phyloP scores from a whole-genome alignment of 768 basidiomycete genomes.

The Russula virescens region DNA sequence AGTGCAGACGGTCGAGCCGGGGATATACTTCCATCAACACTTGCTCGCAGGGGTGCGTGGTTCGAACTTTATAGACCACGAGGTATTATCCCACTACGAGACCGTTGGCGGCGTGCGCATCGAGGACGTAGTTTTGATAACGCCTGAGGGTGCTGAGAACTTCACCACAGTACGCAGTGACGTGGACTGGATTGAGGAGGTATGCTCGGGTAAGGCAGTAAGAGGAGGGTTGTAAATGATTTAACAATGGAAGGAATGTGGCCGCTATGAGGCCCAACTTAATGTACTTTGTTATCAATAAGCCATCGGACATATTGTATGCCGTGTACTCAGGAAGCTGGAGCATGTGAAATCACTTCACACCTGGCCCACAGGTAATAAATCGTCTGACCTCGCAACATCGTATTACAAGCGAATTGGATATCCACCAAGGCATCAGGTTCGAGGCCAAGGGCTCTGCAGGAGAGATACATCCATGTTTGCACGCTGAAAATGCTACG shows the following conservation, averaged over 20 bases:
- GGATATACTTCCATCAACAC: constrained; percentile 79
- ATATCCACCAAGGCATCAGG: too few relatives aligned
- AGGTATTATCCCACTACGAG: constrained; percentile 64
- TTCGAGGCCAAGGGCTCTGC: too few relatives aligned
- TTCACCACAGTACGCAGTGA: constrained; percentile 82
- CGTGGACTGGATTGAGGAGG: constrained; percentile 71
- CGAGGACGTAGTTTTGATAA: constrained; percentile 87
- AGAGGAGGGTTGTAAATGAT: background rate
- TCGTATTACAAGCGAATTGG: too few relatives aligned
- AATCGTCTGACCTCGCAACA: too few relatives aligned
- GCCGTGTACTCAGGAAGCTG: too few relatives aligned
- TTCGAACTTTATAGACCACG: constrained; percentile 63
- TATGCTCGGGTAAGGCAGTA: constrained; percentile 64
- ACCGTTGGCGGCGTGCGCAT: constrained; percentile 88
- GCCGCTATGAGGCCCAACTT: background rate
- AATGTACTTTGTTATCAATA: too few relatives aligned
- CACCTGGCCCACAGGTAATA: too few relatives aligned
- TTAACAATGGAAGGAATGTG: too few relatives aligned
- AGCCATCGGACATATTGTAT: too few relatives aligned
- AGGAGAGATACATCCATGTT: too few relatives aligned
- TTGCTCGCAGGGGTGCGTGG: constrained; percentile 60
- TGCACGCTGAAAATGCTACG: too few relatives aligned
- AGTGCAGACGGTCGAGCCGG: constrained; percentile 81
- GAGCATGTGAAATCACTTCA: too few relatives aligned
- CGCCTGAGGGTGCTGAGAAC: constrained; percentile 68